A percentile compares a stretch with the other conserved stretches of the same genome.
Conservation (phyloP, 306 rosid genomes). For the Glycine latifolia region DNA sequence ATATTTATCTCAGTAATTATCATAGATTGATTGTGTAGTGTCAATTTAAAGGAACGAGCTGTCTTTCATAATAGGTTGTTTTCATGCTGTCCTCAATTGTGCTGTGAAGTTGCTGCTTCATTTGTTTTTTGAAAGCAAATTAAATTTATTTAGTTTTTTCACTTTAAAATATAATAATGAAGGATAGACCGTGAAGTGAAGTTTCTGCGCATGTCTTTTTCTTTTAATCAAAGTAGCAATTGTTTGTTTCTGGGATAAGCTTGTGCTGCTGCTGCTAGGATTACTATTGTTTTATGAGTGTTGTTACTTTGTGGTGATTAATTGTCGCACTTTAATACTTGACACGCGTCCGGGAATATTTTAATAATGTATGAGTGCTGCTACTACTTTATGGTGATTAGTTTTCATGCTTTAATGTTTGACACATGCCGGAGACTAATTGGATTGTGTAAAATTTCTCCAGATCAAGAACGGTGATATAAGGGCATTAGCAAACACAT, state of each 20-base stretch:
- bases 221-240: not conserved
- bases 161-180: not conserved
- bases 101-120: not conserved
- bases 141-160: not conserved
- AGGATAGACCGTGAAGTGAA: not conserved
- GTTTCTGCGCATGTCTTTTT: not conserved
- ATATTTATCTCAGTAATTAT: not conserved
- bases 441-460: slow-evolving; percentile 41
- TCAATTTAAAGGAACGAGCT: not conserved
- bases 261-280: not conserved
- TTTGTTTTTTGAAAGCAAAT: not conserved
- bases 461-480: slow-evolving; percentile 85
- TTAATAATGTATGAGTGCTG: not conserved
- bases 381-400: slow-evolving; percentile 11
- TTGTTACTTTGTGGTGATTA: slow-evolving; percentile 3
- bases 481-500: slow-evolving; percentile 73
- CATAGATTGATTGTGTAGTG: not conserved
- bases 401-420: slow-evolving; percentile 5
- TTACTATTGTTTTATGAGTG: not conserved
- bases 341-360: not conserved
- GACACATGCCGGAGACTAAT: slow-evolving; percentile 20
- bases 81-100: not conserved
- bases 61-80: not conserved
- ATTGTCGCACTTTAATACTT: not conserved
- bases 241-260: slow-evolving; percentile 4